Base-by-base conservation (phyloP, 2,329 filamentous ascomycete genomes). In the Bretziella fagacearum region DNA sequence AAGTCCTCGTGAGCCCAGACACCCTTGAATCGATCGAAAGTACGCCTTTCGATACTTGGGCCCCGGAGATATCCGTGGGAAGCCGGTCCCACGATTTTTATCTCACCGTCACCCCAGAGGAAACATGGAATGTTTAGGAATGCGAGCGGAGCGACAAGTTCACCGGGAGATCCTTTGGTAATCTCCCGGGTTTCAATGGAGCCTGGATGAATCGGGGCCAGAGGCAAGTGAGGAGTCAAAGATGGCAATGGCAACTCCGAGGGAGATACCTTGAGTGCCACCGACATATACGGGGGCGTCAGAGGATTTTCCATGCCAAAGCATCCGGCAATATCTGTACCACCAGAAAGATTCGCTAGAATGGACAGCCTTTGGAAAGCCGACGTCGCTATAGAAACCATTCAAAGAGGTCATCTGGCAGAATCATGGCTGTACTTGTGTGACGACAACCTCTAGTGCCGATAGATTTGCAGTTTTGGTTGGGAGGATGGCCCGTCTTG, bases 1-100 rank as follows among this genome's bases (percentile, higher is more conserved):
- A 87, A 89, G 56, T 91, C 84, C 18, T 84, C 84, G 53, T 91
- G 84, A 0, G 81, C 81, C 84, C 84, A 91, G 1, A 83, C 81
- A 47, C 75, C 64, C 5, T 69, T 63, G 62, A 75, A 81, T 41
- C 75, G 71, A 1, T 65, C 68, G n/a, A 56, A 80, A 81, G 59
- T 81, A 73, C 22, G 74, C 69, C 1, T 65, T 60, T 53, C 67
- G 69, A 60, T 79, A 82, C 51, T 72, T 73, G 3, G 70, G 63
- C 0, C 71, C 71, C 0, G 68, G 68, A 0, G 66, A 60, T 6
- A 3, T 7, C 25, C 23, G 13, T 17, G 32, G 44, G 23, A 41
- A 41, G 4, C 37, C 29, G 6, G 42, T 49, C 20, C 33, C 18
- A 3, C 32, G 11, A 0, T 68, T 64, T n/a, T n/a, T 0, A 52